A percentile compares a stretch with the other conserved stretches of the same genome.
Evolutionary conservation across 495 filamentous ascomycete genomes (phyloP).

Genomic region (Penicillium robsamsonii): DNA sequence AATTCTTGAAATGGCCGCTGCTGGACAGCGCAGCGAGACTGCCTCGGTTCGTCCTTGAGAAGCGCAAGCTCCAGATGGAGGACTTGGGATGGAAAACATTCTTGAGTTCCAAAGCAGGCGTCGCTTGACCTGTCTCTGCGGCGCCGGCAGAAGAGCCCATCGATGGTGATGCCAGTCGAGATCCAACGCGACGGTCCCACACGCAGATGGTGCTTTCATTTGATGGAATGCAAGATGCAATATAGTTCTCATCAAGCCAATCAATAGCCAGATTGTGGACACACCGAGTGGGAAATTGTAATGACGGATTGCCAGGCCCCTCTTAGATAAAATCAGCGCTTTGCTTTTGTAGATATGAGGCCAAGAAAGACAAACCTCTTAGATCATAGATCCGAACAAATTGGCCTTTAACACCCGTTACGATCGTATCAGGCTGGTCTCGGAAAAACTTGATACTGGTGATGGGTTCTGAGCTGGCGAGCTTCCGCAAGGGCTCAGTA

Average conservation of each 20-base stretch:
- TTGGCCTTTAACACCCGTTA: slow-evolving; percentile 81
- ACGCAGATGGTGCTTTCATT: slow-evolving; percentile 70
- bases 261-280: slow-evolving; percentile 91
- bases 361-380: slow-evolving; percentile 57
- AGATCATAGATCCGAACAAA: slow-evolving; percentile 89
- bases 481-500: slow-evolving; percentile 63
- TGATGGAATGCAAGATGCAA: slow-evolving; percentile 77
- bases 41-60: slow-evolving; percentile 69
- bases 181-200: slow-evolving; percentile 80
- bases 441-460: slow-evolving; percentile 90
- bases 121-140: slow-evolving; percentile 37
- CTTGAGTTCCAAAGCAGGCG: slow-evolving; percentile 63
- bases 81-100: slow-evolving; percentile 58
- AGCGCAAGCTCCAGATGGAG: slow-evolving; percentile 75
- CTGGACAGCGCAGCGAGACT: slow-evolving; percentile 74
- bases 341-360: slow-evolving; percentile 6
- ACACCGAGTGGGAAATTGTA: slow-evolving; percentile 73
- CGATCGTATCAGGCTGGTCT: slow-evolving; percentile 76
- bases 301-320: slow-evolving; percentile 51
- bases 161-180: slow-evolving; percentile 43
- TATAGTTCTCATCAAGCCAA: slow-evolving; percentile 87
- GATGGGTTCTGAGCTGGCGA: slow-evolving; percentile 82
- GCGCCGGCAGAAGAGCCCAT: slow-evolving; percentile 36
- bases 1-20: slow-evolving; percentile 72
- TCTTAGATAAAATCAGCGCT: slow-evolving; percentile 35